Conservation (phyloP, 1,284 basidiomycete genomes). For the Ceraceosorus bombacis region DNA sequence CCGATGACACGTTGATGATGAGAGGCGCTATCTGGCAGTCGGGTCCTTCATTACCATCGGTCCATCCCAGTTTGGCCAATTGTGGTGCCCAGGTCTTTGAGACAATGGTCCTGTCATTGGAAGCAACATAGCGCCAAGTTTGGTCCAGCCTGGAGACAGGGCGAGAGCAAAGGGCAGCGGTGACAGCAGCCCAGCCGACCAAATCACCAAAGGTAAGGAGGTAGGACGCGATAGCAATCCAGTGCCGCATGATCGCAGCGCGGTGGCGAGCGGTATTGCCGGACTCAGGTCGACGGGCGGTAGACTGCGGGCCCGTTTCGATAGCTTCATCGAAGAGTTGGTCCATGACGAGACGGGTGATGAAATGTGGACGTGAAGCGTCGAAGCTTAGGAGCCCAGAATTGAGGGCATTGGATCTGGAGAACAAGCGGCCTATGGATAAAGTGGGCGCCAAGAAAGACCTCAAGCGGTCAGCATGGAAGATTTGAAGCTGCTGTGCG, state of each 20-base stretch:
- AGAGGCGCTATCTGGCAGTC: background rate
- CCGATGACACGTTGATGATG: background rate
- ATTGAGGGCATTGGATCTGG: slow-evolving; percentile 5
- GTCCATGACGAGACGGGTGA: slow-evolving; percentile 34
- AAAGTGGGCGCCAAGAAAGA: slow-evolving; percentile 11
- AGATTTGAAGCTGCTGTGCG: slow-evolving; percentile 44
- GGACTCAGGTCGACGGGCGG: background rate
- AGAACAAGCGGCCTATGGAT: background rate
- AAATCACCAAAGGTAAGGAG: slow-evolving; percentile 30
- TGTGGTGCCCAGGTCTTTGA: slow-evolving; percentile 32
- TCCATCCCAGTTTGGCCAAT: slow-evolving; percentile 38
- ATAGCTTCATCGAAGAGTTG: slow-evolving; percentile 27
- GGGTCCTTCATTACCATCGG: slow-evolving; percentile 18
- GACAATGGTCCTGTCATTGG: slow-evolving; percentile 29
- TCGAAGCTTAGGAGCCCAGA: slow-evolving; percentile 31
- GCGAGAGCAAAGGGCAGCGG: slow-evolving; percentile 41
- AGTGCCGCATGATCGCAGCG: slow-evolving; percentile 40
- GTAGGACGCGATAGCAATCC: slow-evolving; percentile 40
- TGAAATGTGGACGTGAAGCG: slow-evolving; percentile 32
- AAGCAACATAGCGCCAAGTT: slow-evolving; percentile 40
- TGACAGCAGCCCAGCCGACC: slow-evolving; percentile 41
- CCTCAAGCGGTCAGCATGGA: slow-evolving; percentile 29
- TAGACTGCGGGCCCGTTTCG: background rate
- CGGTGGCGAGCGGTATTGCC: slow-evolving; percentile 24
- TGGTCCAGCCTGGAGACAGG: slow-evolving; percentile 37